Evolutionary conservation across 2,329 filamentous ascomycete species (phyloP).

Genomic region (Aspergillus udagawae): DNA sequence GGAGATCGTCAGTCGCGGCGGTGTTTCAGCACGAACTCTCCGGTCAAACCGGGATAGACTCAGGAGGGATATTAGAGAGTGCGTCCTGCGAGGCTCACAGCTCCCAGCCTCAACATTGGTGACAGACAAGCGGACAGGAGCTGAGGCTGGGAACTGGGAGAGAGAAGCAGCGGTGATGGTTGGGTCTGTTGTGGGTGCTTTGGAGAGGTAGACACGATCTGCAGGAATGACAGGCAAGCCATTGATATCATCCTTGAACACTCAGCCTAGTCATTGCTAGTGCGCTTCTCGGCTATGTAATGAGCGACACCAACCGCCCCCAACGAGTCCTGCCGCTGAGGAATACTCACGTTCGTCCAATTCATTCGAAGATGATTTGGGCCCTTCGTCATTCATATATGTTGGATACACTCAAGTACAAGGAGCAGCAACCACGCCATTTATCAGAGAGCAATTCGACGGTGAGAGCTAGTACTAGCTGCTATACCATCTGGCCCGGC

Average conservation of each 20-base stretch:
- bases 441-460: neutral
- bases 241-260: neutral
- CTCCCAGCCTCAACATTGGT: constrained; percentile 55
- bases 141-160: constrained; percentile 66
- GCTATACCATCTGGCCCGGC: no score
- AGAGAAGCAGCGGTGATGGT: constrained; percentile 95
- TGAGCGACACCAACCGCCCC: neutral
- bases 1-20: constrained; percentile 78
- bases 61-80: constrained; percentile 72
- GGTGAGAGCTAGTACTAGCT: no score
- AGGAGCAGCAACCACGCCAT: neutral
- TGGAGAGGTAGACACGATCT: constrained; percentile 24
- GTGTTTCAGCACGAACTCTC: constrained; percentile 77
- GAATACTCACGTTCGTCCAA: no score
- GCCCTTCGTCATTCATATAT: no score
- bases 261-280: neutral
- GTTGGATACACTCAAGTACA: neutral
- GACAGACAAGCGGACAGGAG: constrained; percentile 43
- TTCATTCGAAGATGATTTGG: no score
- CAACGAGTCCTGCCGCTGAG: no score
- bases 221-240: neutral
- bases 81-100: constrained; percentile 73
- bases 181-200: constrained; percentile 67
- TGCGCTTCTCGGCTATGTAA: neutral
- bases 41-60: constrained; percentile 70